Conservation (phyloP, 2,329 filamentous ascomycete species). For the Blastomyces silverae region DNA sequence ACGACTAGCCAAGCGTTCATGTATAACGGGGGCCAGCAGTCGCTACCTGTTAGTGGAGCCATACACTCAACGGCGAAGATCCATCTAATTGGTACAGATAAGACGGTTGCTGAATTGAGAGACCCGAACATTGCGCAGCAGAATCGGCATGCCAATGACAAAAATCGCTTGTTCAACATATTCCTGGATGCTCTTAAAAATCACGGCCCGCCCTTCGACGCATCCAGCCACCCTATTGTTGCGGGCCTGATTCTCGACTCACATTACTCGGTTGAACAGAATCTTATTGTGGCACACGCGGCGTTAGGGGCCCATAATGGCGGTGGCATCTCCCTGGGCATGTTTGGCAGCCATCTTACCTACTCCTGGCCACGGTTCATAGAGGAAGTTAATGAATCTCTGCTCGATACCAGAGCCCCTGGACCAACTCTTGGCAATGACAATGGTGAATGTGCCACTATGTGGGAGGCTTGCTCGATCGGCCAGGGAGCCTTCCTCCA, state of each 20-base stretch:
- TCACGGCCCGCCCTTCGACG: conserved; percentile 20
- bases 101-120: conserved; percentile 22
- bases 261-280: conserved; percentile 19
- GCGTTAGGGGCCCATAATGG: conserved; percentile 23
- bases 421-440: conserved; percentile 40
- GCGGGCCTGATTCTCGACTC: conserved; percentile 24
- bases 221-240: conserved; percentile 20
- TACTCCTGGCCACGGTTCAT: conserved; percentile 26
- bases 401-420: conserved; percentile 32
- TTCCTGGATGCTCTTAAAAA: conserved; percentile 20
- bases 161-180: conserved; percentile 20
- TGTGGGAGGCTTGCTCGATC: conserved; percentile 44
- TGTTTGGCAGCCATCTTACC: conserved; percentile 25
- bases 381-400: conserved; percentile 23
- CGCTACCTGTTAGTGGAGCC: neutral
- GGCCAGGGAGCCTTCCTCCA: conserved; percentile 36
- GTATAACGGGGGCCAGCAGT: neutral
- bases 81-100: conserved; percentile 22
- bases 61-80: conserved; percentile 20
- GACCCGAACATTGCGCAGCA: conserved; percentile 23
- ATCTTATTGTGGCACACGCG: conserved; percentile 24
- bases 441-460: conserved; percentile 39
- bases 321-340: conserved; percentile 22
- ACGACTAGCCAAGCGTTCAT: conserved; percentile 14
- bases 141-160: conserved; percentile 17